phyloP scores from a whole-genome alignment of 1,139 yeast species.

The Yamadazyma buinensis region DNA sequence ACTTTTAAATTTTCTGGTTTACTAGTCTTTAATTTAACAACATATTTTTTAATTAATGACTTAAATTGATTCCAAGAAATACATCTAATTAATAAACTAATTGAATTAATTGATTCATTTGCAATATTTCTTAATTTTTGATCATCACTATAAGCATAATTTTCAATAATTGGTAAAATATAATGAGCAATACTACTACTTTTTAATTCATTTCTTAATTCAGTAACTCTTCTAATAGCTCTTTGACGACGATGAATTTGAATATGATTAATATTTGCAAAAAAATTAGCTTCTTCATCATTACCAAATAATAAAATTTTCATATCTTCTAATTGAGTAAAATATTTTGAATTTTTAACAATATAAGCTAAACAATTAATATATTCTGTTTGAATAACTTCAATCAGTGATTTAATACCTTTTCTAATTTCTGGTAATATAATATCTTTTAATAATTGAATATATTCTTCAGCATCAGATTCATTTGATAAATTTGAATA shows the following conservation, averaged over 20 bases:
- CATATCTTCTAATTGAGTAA: conserved; percentile 63
- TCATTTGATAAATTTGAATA: conserved; percentile 30
- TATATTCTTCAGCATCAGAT: conserved; percentile 33
- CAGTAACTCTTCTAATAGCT: conserved; percentile 62
- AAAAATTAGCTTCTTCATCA: conserved; percentile 85
- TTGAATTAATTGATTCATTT: conserved; percentile 65
- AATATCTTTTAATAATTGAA: conserved; percentile 47
- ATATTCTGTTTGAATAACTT: conserved; percentile 68
- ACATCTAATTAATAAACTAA: conserved; percentile 55
- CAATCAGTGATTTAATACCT: conserved; percentile 64
- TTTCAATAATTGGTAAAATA: conserved; percentile 80
- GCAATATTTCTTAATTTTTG: conserved; percentile 70
- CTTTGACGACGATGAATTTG: conserved; percentile 84
- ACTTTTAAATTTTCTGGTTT: conserved; percentile 55
- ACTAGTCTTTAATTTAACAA: conserved; percentile 47
- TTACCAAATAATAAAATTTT: conserved; percentile 56
- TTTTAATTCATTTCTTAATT: conserved; percentile 38
- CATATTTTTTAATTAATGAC: conserved; percentile 70
- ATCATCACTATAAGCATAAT: conserved; percentile 58
- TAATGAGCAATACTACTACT: conserved; percentile 71
- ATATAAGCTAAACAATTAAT: conserved; percentile 62
- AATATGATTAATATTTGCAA: conserved; percentile 74
- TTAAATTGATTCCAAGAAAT: conserved; percentile 79
- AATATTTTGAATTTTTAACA: conserved; percentile 49
- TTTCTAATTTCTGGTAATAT: conserved; percentile 63